A percentile compares a stretch with the other conserved stretches of the same genome.
These are phyloP conservation scores for Xerocomellus chrysenteron DNA, from an alignment of 768 basidiomycete genomes.

Conservation along the genomic window DNA sequence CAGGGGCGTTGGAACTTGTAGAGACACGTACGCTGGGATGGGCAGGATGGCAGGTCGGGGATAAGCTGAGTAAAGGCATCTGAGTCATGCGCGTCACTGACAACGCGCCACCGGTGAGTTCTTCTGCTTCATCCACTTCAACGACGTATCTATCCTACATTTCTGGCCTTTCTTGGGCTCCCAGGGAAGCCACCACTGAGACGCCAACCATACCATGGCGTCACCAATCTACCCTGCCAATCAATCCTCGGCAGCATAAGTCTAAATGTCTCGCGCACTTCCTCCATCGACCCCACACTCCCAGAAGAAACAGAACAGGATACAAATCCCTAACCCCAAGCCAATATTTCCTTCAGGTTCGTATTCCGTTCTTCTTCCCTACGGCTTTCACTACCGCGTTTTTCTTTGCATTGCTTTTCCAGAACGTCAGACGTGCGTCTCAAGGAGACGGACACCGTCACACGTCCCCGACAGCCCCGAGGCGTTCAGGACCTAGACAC, in stretches of 20 bases:
- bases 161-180: constrained; percentile 8
- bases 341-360: constrained; percentile 32
- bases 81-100: too few species aligned
- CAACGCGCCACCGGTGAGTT: too few species aligned
- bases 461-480: constrained; percentile 21
- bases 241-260: constrained; percentile 26
- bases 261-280: constrained; percentile 25
- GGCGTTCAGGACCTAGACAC: constrained; percentile 11
- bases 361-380: neutral
- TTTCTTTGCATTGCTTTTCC: neutral
- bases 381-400: neutral
- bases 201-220: constrained; percentile 18
- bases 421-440: constrained; percentile 24
- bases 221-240: constrained; percentile 13
- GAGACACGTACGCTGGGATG: too few species aligned
- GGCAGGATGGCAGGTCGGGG: too few species aligned
- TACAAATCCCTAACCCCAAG: constrained; percentile 18
- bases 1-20: too few species aligned
- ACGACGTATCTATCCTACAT: constrained; percentile 15
- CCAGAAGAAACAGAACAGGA: constrained; percentile 15
- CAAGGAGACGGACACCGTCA: constrained; percentile 20
- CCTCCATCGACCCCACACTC: constrained; percentile 14
- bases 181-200: constrained; percentile 8
- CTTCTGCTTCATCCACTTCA: constrained; percentile 14
- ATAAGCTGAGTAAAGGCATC: too few species aligned